Percentiles rank a stretch among this genome's conserved stretches.
Conservation (phyloP, 148 eudicot species). For the Vaccinium myrtillus region DNA sequence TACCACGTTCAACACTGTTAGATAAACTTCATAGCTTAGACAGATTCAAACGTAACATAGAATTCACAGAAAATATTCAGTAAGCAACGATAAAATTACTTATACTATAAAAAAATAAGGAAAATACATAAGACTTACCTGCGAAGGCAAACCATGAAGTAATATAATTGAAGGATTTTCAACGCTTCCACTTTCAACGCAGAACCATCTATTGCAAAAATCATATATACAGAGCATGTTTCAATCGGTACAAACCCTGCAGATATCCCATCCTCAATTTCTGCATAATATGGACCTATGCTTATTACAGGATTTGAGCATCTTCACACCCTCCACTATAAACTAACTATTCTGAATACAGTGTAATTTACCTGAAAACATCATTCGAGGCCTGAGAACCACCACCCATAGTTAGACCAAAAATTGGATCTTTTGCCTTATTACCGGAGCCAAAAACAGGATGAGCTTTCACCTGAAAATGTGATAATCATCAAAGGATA, state of each 20-base stretch:
- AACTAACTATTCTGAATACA: conserved; percentile 1
- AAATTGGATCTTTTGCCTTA: conserved; percentile 94
- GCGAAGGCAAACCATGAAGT: conserved; percentile 98
- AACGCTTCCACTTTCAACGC: conserved; percentile 80
- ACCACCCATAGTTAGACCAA: conserved; percentile 83
- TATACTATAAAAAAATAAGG: background rate
- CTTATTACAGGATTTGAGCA: conserved; percentile 16
- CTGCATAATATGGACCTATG: conserved; percentile 39
- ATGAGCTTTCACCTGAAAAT: conserved; percentile 74
- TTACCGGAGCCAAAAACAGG: conserved; percentile 66
- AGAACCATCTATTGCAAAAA: conserved; percentile 96
- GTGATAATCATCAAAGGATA: background rate
- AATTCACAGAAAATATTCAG: background rate
- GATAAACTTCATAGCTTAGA: background rate
- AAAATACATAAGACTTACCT: conserved; percentile 48
- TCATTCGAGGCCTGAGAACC: conserved; percentile 84
- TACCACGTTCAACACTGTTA: background rate
- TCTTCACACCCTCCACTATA: conserved; percentile 2
- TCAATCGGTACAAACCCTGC: conserved; percentile 69
- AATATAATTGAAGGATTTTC: conserved; percentile 68
- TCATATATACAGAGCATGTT: conserved; percentile 46
- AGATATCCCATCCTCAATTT: conserved; percentile 65
- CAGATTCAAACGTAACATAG: background rate
- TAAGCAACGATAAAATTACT: background rate
- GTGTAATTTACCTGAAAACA: conserved; percentile 66